Evolutionary conservation across 768 basidiomycete genomes (phyloP).

Genomic region (Zangia roseola): DNA sequence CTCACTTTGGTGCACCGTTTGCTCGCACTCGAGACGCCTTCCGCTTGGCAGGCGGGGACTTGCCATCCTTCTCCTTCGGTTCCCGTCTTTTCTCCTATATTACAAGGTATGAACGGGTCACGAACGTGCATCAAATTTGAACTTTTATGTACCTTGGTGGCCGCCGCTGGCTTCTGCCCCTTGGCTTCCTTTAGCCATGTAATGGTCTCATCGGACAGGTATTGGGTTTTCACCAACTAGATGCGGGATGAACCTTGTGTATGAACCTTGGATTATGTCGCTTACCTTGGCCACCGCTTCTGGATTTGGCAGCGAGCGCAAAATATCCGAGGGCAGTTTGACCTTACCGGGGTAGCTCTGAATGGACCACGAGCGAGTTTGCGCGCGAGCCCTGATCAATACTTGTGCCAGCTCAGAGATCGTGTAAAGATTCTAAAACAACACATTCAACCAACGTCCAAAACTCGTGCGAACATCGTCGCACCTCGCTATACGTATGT

Average conservation of each 20-base stretch:
- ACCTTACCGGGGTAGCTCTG: constrained; percentile 80
- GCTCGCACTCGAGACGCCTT: constrained; percentile 41
- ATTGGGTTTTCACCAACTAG: constrained; percentile 67
- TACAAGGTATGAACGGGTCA: constrained; percentile 3
- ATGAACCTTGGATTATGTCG: background rate
- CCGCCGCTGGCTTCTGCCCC: constrained; percentile 35
- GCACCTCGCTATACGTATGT: constrained; percentile 66
- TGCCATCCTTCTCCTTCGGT: constrained; percentile 47
- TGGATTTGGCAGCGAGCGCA: constrained; percentile 63
- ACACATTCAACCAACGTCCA: background rate
- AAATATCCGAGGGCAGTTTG: constrained; percentile 77
- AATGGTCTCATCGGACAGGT: constrained; percentile 60
- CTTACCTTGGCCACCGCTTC: constrained; percentile 66
- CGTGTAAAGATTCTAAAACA: constrained; percentile 75
- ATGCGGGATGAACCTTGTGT: background rate
- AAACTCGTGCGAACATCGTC: constrained; percentile 2
- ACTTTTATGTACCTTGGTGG: constrained; percentile 27
- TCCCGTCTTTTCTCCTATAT: constrained; percentile 39
- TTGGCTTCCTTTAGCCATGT: constrained; percentile 54
- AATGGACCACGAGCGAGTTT: constrained; percentile 69
- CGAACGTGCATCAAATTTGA: background rate
- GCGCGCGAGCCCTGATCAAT: constrained; percentile 68
- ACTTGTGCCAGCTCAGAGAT: constrained; percentile 88
- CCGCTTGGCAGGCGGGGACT: constrained; percentile 50
- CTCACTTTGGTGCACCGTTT: constrained; percentile 30